These are phyloP conservation scores for Gracilaria gracilis DNA, from an alignment of 23 red algal genomes.

Conservation along the genomic window DNA sequence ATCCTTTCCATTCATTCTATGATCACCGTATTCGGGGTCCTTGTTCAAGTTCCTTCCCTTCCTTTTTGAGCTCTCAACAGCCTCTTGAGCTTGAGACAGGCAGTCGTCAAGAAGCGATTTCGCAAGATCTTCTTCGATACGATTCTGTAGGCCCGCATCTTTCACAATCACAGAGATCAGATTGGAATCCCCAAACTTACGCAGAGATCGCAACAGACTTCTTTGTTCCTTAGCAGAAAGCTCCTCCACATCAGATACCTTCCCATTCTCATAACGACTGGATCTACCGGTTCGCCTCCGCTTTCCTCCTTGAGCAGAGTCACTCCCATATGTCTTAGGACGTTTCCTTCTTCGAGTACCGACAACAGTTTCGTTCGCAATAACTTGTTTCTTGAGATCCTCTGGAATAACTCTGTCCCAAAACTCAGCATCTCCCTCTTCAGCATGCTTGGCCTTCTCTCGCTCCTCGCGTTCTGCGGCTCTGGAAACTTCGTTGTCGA, in stretches of 20 bases:
- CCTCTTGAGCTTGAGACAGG: constrained; percentile 65
- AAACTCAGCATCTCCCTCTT: constrained; percentile 88
- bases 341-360: constrained; percentile 74
- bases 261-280: constrained; percentile 15
- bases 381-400: constrained; percentile 74
- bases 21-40: constrained; percentile 52
- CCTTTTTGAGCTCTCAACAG: constrained; percentile 32
- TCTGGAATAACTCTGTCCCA: constrained; percentile 92
- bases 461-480: constrained; percentile 50
- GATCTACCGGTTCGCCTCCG: constrained; percentile 35
- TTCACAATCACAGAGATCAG: constrained; percentile 54
- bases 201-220: constrained; percentile 69
- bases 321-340: constrained; percentile 52
- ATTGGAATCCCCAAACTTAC: constrained; percentile 82
- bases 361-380: constrained; percentile 73
- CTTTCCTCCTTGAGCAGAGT: constrained; percentile 53
- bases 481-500: constrained; percentile 30
- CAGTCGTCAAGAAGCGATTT: constrained; percentile 59
- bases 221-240: constrained; percentile 75
- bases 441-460: constrained; percentile 38
- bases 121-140: constrained; percentile 70
- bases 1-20: constrained; percentile 42
- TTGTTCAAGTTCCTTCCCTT: constrained; percentile 26
- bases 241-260: constrained; percentile 59
- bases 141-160: constrained; percentile 78